Conservation (phyloP, 305 asterid genomes). For the Nicotiana rustica region DNA sequence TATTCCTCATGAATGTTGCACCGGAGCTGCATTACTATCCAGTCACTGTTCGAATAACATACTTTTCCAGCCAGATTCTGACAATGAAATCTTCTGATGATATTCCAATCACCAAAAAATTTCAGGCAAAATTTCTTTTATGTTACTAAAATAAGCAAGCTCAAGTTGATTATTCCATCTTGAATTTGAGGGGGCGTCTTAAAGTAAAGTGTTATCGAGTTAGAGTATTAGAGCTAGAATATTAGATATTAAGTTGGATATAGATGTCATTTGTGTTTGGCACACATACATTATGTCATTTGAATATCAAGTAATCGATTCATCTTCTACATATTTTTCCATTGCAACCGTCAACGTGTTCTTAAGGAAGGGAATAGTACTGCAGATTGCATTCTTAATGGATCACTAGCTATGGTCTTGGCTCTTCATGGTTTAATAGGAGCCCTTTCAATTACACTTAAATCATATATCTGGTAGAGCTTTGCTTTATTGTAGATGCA, state of each 20-base stretch:
- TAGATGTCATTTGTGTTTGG: not conserved
- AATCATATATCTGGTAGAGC: constrained; percentile 16
- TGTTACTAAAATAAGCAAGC: not conserved
- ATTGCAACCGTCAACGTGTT: not conserved
- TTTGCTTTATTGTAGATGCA: constrained; percentile 17
- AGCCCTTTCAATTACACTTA: not conserved
- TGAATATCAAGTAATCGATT: not conserved
- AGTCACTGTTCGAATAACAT: not conserved
- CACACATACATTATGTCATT: not conserved
- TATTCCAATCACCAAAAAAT: not conserved
- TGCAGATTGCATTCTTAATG: not conserved
- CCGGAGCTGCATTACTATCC: not conserved
- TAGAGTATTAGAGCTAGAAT: not conserved
- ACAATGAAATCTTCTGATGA: not conserved
- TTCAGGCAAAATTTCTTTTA: not conserved
- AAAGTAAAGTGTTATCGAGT: not conserved
- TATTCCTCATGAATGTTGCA: not conserved
- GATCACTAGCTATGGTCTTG: not conserved
- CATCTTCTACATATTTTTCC: not conserved
- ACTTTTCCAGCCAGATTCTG: not conserved
- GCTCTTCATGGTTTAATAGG: not conserved
- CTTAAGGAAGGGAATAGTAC: not conserved
- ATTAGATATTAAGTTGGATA: not conserved
- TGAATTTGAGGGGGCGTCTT: not conserved
- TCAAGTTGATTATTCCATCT: not conserved